Evolutionary conservation across 1,284 basidiomycete species (phyloP).

Genomic region (Ganoderma leucocontextum): DNA sequence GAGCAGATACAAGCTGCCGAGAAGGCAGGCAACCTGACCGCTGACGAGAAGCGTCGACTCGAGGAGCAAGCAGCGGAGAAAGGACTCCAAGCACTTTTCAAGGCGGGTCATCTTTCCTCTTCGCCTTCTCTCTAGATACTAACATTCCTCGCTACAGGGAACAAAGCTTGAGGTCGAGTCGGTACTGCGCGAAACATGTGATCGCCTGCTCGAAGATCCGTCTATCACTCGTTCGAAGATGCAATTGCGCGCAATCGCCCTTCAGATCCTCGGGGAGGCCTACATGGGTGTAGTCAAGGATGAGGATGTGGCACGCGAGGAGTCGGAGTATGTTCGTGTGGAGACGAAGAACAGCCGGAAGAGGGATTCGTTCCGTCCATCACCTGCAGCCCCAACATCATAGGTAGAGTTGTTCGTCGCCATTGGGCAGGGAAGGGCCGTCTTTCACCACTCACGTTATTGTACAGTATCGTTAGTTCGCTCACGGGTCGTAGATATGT

Average conservation of each 20-base stretch:
- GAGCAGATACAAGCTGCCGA: conserved; percentile 95
- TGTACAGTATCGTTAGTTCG: conserved; percentile 16
- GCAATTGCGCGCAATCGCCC: conserved; percentile 79
- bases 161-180: conserved; percentile 96
- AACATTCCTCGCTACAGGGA: conserved; percentile 57
- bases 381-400: conserved; percentile 7
- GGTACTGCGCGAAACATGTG: conserved; percentile 93
- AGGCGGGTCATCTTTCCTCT: conserved; percentile 54
- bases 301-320: conserved; percentile 57
- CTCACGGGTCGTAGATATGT: conserved; percentile 20
- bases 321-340: conserved; percentile 85
- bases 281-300: conserved; percentile 78
- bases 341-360: conserved; percentile 74
- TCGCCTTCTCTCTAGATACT: conserved; percentile 1
- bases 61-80: conserved; percentile 98
- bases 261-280: conserved; percentile 86
- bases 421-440: background rate
- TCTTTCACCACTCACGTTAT: conserved; percentile 3
- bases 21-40: conserved; percentile 83
- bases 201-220: conserved; percentile 79
- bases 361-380: conserved; percentile 38
- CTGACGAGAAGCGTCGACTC: conserved; percentile 89
- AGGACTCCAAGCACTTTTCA: conserved; percentile 92
- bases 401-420: background rate
- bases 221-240: conserved; percentile 66